These are phyloP conservation scores for Diaporthe sp. DNA, from an alignment of 2,329 filamentous ascomycete species.

Conservation along the genomic window DNA sequence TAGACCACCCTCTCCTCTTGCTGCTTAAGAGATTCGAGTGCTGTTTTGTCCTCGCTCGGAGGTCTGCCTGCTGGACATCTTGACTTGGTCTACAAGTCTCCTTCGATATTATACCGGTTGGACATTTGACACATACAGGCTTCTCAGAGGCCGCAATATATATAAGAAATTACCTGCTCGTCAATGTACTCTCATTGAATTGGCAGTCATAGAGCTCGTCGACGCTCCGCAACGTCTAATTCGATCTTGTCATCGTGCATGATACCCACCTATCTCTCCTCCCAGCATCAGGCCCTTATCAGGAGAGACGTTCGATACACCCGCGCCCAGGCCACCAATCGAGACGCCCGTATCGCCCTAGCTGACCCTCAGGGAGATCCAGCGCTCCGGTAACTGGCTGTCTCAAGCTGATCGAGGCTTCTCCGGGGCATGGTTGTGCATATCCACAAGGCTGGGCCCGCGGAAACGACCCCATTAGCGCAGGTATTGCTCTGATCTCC, in stretches of 20 bases:
- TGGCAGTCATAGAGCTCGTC: not conserved
- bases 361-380: not conserved
- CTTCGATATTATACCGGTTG: not conserved
- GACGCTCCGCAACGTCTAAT: slow-evolving; percentile 7
- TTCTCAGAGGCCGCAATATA: slow-evolving; percentile 8
- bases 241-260: slow-evolving; percentile 26
- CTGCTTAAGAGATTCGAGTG: not conserved
- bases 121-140: not conserved
- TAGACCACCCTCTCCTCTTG: not conserved
- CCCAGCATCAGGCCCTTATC: slow-evolving; percentile 21
- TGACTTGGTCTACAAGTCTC: not conserved
- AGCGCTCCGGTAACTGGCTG: slow-evolving; percentile 23
- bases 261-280: slow-evolving; percentile 23
- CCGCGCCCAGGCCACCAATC: slow-evolving; percentile 13
- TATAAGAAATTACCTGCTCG: not conserved
- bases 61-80: not conserved
- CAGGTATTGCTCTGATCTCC: slow-evolving; percentile 11
- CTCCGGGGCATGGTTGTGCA: slow-evolving; percentile 8
- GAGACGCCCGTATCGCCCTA: slow-evolving; percentile 14
- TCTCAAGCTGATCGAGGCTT: slow-evolving; percentile 4
- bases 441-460: slow-evolving; percentile 27
- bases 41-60: not conserved
- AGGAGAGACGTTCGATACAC: slow-evolving; percentile 6
- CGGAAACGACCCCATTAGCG: slow-evolving; percentile 23
- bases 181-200: not conserved